These are phyloP conservation scores for Dendrobium nobile DNA, from an alignment of 106 monocot genomes.

Conservation along the genomic window DNA sequence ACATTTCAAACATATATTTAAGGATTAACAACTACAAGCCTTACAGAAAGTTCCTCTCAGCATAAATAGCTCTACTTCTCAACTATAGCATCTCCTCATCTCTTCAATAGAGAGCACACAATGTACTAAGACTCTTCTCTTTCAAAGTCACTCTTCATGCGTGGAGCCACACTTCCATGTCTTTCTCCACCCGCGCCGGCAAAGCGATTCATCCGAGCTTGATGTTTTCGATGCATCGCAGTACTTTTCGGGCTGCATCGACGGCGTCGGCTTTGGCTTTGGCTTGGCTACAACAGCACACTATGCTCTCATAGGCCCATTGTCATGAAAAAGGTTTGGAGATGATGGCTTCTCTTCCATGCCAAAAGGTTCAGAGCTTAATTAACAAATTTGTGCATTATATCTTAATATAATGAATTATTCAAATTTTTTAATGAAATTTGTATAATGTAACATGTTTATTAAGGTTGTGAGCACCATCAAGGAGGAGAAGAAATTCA, in stretches of 20 bases:
- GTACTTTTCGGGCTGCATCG: slow-evolving; percentile 28
- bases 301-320: not conserved
- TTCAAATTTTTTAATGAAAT: no score
- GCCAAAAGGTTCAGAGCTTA: not conserved
- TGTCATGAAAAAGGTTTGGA: not conserved
- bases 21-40: no score
- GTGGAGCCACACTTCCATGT: not conserved
- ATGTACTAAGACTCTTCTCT: no score
- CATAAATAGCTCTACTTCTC: not conserved
- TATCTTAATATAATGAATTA: no score
- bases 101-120: not conserved
- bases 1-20: no score
- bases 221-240: slow-evolving; percentile 42
- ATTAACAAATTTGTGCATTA: not conserved
- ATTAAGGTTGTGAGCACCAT: not conserved
- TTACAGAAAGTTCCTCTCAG: no score
- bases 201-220: slow-evolving; percentile 26
- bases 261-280: not conserved
- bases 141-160: no score
- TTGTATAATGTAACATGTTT: not conserved
- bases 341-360: not conserved
- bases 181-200: not conserved
- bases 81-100: not conserved
- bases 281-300: not conserved
- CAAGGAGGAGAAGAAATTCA: slow-evolving; percentile 1